Percentiles rank a stretch among this genome's conserved stretches.
Evolutionary conservation across 2,329 filamentous ascomycete genomes (phyloP).

Genomic region (Calonectria montana): DNA sequence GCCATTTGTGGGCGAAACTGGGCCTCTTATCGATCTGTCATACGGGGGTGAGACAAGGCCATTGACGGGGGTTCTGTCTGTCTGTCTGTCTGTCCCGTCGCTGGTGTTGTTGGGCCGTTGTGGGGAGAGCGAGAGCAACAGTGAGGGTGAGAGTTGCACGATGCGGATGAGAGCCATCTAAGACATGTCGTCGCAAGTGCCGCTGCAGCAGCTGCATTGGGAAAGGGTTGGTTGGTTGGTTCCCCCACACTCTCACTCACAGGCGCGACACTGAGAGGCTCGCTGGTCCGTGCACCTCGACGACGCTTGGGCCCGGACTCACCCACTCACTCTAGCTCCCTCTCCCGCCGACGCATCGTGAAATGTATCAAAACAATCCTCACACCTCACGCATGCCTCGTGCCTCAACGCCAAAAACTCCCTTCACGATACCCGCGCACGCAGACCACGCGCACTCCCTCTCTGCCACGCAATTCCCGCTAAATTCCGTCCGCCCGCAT

Average conservation of each 20-base stretch:
- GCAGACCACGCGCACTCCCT: background rate
- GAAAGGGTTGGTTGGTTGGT: background rate
- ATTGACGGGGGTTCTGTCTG: background rate
- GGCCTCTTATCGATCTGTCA: background rate
- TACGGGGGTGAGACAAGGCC: background rate
- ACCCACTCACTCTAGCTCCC: background rate
- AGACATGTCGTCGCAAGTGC: background rate
- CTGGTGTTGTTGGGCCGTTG: background rate
- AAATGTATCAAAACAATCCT: slow-evolving; percentile 18
- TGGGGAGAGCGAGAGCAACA: background rate
- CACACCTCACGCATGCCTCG: slow-evolving; percentile 1
- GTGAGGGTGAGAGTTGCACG: background rate
- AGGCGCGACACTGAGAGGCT: background rate
- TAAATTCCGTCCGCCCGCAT: background rate
- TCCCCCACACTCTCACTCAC: background rate
- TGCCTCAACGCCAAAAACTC: slow-evolving; percentile 14
- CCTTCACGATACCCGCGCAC: slow-evolving; percentile 2
- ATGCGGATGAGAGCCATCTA: background rate
- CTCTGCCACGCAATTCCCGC: background rate
- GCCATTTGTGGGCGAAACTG: background rate
- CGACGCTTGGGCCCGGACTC: background rate
- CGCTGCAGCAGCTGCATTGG: background rate
- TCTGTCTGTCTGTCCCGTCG: background rate
- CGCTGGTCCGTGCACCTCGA: slow-evolving; percentile 11
- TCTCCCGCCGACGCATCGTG: background rate